A percentile compares a stretch with the other conserved stretches of the same genome.
Evolutionary conservation across 169 alveolate genomes (phyloP).

Genomic region (Plasmodium gaboni): DNA sequence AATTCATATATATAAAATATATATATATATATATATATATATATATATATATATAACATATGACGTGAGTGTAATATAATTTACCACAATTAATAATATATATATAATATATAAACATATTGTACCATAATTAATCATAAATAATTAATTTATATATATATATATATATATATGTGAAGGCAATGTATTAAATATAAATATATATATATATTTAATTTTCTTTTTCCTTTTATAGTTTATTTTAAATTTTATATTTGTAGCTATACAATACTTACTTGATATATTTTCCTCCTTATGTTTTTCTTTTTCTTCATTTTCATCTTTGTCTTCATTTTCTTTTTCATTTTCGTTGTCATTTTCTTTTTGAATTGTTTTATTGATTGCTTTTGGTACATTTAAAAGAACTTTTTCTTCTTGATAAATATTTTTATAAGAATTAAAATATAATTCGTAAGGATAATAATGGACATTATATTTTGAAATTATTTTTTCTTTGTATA

Average conservation of each 20-base stretch:
- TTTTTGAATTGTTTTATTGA: conserved; percentile 31
- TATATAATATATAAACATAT: too few species aligned
- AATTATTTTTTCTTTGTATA: conserved; percentile 60
- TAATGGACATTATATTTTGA: conserved; percentile 51
- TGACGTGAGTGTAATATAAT: too few species aligned
- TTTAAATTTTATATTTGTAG: too few species aligned
- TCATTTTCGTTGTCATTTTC: conserved; percentile 39
- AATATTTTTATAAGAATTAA: conserved; percentile 69
- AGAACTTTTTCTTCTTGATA: conserved; percentile 71
- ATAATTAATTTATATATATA: too few species aligned
- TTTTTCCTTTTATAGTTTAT: not conserved
- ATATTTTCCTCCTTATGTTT: conserved; percentile 31
- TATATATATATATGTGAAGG: not conserved
- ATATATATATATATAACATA: not conserved
- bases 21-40: not conserved
- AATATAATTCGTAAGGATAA: conserved; percentile 71
- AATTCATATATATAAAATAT: not conserved
- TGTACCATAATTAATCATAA: too few species aligned
- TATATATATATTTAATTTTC: not conserved
- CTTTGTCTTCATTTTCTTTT: conserved; percentile 17
- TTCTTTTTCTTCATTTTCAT: not conserved
- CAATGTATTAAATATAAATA: too few species aligned
- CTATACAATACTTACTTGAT: conserved; percentile 17
- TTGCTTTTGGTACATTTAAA: conserved; percentile 41
- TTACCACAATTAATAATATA: too few species aligned